Evolutionary conservation across 257 asterid species (phyloP).

Genomic region (Petrea volubilis): DNA sequence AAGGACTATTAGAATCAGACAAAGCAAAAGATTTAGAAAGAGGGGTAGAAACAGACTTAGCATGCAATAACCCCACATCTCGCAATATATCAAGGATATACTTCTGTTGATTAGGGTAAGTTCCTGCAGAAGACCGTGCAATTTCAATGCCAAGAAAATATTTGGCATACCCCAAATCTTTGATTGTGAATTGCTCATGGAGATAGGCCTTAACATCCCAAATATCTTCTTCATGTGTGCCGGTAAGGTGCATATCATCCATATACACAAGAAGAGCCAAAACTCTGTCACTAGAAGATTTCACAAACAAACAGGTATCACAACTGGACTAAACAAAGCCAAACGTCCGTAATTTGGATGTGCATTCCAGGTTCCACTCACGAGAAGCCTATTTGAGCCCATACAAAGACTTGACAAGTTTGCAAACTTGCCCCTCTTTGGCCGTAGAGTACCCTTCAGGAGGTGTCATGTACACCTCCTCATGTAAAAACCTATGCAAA

Average conservation of each 20-base stretch:
- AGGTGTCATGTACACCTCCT: too few relatives aligned
- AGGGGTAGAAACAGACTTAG: not conserved
- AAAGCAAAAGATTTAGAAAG: too few relatives aligned
- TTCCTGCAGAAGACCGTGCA: not conserved
- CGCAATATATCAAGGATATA: not conserved
- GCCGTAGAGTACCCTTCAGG: too few relatives aligned
- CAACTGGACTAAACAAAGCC: not conserved
- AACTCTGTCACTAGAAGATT: not conserved
- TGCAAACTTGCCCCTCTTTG: too few relatives aligned
- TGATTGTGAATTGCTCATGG: not conserved
- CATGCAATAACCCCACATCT: not conserved
- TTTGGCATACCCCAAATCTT: not conserved
- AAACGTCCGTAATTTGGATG: not conserved
- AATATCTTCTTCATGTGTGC: not conserved
- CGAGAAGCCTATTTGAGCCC: too few relatives aligned
- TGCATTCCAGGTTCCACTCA: not conserved
- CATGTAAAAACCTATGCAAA: too few relatives aligned
- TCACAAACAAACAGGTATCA: not conserved
- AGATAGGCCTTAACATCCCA: not conserved
- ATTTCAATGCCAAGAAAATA: not conserved
- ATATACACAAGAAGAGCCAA: not conserved
- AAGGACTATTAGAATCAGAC: not conserved
- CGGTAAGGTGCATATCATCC: not conserved
- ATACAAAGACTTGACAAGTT: too few relatives aligned
- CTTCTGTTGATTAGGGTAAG: not conserved